A percentile compares a stretch with the other conserved stretches of the same genome.
Conservation (phyloP, 1,284 basidiomycete genomes). For the Microbotryum saponariae region DNA sequence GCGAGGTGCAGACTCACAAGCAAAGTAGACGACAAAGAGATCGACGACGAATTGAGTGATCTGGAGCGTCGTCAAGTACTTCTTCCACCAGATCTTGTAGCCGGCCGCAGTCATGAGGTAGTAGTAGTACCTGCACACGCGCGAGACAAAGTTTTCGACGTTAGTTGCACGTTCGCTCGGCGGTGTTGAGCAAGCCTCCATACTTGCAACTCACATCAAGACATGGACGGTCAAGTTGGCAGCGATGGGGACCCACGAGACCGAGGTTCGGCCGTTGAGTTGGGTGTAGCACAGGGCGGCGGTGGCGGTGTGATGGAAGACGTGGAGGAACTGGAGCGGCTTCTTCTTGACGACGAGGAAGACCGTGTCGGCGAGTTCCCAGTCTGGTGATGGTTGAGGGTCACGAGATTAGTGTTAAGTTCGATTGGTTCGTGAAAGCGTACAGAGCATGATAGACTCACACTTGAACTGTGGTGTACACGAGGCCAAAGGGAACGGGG, state of each 20-base stretch:
- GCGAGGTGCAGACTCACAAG: conserved; percentile 56
- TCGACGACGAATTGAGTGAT: conserved; percentile 92
- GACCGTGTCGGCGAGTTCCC: conserved; percentile 89
- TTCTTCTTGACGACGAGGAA: conserved; percentile 99
- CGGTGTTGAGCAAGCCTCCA: conserved; percentile 7
- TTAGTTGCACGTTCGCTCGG: conserved; percentile 10
- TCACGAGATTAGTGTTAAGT: conserved; percentile 5
- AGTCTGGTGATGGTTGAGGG: conserved; percentile 15
- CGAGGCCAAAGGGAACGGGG: background rate
- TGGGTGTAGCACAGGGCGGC: conserved; percentile 90
- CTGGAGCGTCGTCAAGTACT: conserved; percentile 89
- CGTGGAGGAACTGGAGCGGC: conserved; percentile 91
- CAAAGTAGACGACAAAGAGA: conserved; percentile 81
- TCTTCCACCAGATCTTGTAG: conserved; percentile 97
- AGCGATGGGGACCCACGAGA: conserved; percentile 92
- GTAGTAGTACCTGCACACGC: conserved; percentile 57
- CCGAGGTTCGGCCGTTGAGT: conserved; percentile 82
- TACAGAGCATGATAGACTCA: background rate
- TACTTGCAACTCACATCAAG: conserved; percentile 65
- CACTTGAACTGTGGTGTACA: conserved; percentile 27
- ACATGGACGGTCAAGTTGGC: conserved; percentile 93
- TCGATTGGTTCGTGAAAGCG: background rate
- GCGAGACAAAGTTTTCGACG: conserved; percentile 1
- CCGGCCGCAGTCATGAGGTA: conserved; percentile 95
- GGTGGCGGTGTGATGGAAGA: conserved; percentile 98